These are phyloP conservation scores for Aspergillus japonicus DNA, from an alignment of 2,329 filamentous ascomycete genomes.

Conservation along the genomic window DNA sequence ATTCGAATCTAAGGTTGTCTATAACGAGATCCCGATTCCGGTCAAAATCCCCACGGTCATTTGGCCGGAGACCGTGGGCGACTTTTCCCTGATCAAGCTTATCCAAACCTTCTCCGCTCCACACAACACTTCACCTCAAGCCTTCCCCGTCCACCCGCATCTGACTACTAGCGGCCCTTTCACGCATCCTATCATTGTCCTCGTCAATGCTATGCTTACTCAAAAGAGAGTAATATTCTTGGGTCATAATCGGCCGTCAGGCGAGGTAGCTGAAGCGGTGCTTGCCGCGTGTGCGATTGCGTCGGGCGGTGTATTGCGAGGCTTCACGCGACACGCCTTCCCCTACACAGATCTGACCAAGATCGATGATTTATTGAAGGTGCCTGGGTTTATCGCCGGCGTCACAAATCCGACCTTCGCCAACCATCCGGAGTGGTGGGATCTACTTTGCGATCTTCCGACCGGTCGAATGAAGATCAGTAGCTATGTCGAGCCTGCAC, in stretches of 20 bases:
- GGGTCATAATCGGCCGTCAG: constrained; percentile 90
- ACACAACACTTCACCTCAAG: constrained; percentile 77
- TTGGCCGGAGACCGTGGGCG: constrained; percentile 92
- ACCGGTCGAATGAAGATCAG: constrained; percentile 94
- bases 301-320: constrained; percentile 85
- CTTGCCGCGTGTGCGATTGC: constrained; percentile 92
- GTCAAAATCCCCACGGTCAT: constrained; percentile 94
- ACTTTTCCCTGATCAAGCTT: constrained; percentile 95
- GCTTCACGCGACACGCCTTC: constrained; percentile 94
- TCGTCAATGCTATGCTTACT: constrained; percentile 90
- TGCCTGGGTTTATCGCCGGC: constrained; percentile 95
- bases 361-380: constrained; percentile 91
- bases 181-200: constrained; percentile 92
- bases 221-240: constrained; percentile 97
- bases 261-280: constrained; percentile 96
- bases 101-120: constrained; percentile 89
- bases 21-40: constrained; percentile 94
- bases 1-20: constrained; percentile 91
- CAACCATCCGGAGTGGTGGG: constrained; percentile 96
- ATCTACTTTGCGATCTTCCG: constrained; percentile 88
- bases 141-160: constrained; percentile 84
- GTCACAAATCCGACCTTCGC: constrained; percentile 97
- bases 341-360: constrained; percentile 98
- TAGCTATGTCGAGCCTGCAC: constrained; percentile 76
- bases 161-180: constrained; percentile 85